Percentiles rank a stretch among this genome's conserved stretches.
phyloP scores from a whole-genome alignment of 768 basidiomycete genomes.

The Panellus pusillus region DNA sequence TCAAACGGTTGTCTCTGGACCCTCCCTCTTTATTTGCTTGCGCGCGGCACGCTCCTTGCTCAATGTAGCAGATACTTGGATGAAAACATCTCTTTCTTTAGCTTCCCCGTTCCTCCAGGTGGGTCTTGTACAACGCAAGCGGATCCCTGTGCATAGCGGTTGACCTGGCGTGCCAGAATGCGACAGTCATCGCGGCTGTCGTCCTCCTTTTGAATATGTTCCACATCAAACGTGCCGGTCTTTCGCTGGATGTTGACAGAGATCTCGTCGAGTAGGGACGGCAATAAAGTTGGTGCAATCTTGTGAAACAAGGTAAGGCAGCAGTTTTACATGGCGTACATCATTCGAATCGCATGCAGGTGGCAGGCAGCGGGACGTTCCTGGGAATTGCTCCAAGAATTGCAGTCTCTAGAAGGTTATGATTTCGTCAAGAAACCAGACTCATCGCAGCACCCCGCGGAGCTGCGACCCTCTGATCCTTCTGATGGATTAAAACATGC shows the following conservation, averaged over 20 bases:
- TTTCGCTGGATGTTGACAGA: not conserved
- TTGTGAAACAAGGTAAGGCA: not conserved
- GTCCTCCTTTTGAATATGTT: not conserved
- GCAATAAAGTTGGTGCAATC: constrained; percentile 2
- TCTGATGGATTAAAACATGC: not conserved
- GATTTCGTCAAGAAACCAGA: too few relatives aligned
- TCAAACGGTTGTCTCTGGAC: not conserved
- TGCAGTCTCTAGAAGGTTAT: not conserved
- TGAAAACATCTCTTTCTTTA: too few relatives aligned
- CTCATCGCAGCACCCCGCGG: not conserved
- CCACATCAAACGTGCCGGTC: constrained; percentile 1
- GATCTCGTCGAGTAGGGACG: not conserved
- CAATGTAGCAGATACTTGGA: too few relatives aligned
- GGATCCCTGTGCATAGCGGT: too few relatives aligned
- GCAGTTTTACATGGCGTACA: too few relatives aligned
- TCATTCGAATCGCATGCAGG: too few relatives aligned
- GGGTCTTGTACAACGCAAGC: too few relatives aligned
- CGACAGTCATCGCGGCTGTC: constrained; percentile 2
- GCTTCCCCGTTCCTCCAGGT: too few relatives aligned
- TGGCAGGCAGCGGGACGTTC: too few relatives aligned
- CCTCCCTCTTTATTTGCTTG: not conserved
- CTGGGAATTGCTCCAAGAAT: too few relatives aligned
- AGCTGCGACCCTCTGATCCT: not conserved
- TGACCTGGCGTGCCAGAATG: too few relatives aligned
- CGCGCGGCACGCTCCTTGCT: too few relatives aligned